Evolutionary conservation across 768 basidiomycete genomes (phyloP), one percentile per base, ranked within the genome.

Genomic region (Leccinum imitatum): DNA sequence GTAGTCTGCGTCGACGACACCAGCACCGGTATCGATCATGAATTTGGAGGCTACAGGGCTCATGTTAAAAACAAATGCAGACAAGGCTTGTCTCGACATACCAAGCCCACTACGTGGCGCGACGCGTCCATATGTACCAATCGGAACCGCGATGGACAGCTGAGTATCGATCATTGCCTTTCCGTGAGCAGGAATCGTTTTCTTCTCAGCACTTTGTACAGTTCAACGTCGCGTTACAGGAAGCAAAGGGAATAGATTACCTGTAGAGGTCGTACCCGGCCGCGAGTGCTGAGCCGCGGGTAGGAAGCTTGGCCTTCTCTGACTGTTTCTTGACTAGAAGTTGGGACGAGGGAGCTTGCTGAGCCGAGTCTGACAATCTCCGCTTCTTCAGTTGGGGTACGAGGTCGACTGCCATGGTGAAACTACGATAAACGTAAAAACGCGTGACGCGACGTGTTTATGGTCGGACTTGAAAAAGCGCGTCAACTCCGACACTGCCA

Each of bases 11-110:
- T 99, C 97, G 54, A 99, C 84, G 7, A 99, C 97, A 21, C 96
- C 97, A 11, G 97, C 97, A 2, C 97, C 97, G 1, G 96, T 98
- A 70, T 95, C 92, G 59, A 98, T 98, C 87, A 93, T 94, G 73
- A 93, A 95, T 71, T 99, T 99, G 15, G 91, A 91, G 19, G 97
- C 97, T 97, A 63, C 17, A 62, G 46, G 15, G 60, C 30, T 52
- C 27, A 56, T 23, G 17, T 54, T 27, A 56, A 8, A 53, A 52
- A 46, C 39, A 35, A 21, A 57, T 4, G 19, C 56, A 48, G 31
- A 23, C n/a, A 51, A 33, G 53, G 33, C 14, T 46, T 6, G 14
- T 14, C 31, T 11, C 21, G 19, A 75, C 89, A 55, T 60, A 97
- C 96, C 96, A 27, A 98, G 86, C 19, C 97, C 97, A 72, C 90